Conservation (phyloP, 1,284 basidiomycete genomes). For the Sporisorium scitamineum region DNA sequence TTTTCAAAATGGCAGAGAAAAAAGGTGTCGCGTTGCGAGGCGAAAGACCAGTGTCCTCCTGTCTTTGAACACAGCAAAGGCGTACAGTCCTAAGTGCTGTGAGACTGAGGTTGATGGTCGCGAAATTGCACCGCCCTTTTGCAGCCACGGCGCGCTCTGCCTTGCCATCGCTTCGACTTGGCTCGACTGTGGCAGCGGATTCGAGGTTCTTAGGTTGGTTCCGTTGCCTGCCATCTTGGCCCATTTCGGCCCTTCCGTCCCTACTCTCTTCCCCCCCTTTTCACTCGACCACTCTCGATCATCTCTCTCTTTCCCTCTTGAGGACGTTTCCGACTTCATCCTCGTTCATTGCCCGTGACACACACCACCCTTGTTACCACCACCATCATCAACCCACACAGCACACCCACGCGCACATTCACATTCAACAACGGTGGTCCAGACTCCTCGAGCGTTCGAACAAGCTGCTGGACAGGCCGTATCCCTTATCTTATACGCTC, state of each 20-base stretch:
- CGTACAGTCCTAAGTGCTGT: too few species aligned
- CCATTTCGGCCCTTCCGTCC: conserved; percentile 5
- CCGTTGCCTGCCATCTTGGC: background rate
- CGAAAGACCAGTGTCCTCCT: background rate
- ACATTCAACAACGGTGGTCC: background rate
- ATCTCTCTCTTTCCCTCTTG: background rate
- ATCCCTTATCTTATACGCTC: background rate
- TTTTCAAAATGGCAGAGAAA: background rate
- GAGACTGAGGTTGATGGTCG: too few species aligned
- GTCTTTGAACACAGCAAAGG: background rate
- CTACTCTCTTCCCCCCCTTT: conserved; percentile 18
- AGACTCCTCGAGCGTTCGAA: too few species aligned
- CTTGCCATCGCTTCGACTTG: too few species aligned
- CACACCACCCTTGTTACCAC: background rate
- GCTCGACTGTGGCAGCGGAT: background rate
- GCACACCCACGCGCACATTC: conserved; percentile 1
- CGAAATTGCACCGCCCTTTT: background rate
- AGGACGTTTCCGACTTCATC: background rate
- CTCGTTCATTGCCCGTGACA: background rate
- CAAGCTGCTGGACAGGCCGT: background rate
- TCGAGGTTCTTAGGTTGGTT: too few species aligned
- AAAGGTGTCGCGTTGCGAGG: background rate
- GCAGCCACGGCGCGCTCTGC: background rate
- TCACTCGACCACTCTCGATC: background rate
- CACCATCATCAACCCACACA: conserved; percentile 5